Conservation (phyloP, 1,284 basidiomycete species). For the Rugosomyces carneus region DNA sequence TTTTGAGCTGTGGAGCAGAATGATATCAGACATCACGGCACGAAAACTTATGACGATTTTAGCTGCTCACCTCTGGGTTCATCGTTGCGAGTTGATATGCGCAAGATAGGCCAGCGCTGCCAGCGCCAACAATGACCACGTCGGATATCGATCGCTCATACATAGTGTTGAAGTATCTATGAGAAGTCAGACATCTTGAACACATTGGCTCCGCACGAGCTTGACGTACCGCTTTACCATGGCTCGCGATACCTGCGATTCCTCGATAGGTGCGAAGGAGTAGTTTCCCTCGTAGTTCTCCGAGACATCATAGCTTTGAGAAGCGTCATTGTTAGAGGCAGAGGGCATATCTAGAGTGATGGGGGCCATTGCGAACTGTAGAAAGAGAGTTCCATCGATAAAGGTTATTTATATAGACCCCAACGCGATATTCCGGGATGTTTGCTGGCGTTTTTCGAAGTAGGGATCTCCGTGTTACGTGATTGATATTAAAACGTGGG, state of each 20-base stretch:
- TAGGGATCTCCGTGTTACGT: neutral
- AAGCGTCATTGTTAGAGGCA: conserved; percentile 4
- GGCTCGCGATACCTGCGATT: conserved; percentile 71
- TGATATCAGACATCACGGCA: neutral
- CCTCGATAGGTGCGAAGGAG: conserved; percentile 68
- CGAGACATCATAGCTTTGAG: conserved; percentile 29
- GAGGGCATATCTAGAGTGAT: conserved; percentile 8
- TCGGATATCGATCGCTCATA: conserved; percentile 74
- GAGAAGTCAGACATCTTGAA: conserved; percentile 1
- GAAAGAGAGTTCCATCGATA: neutral
- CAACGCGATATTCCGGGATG: conserved; percentile 8
- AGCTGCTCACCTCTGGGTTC: conserved; percentile 50
- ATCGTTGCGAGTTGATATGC: conserved; percentile 68
- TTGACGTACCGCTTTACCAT: conserved; percentile 66
- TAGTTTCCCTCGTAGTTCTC: conserved; percentile 60
- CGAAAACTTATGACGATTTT: too few species aligned
- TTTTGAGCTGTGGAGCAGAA: conserved; percentile 40
- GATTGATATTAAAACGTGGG: neutral
- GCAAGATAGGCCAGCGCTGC: conserved; percentile 75
- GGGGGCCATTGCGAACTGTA: conserved; percentile 11
- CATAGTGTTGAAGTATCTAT: conserved; percentile 66
- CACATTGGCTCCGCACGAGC: neutral
- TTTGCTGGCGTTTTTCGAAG: neutral
- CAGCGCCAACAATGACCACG: conserved; percentile 76
- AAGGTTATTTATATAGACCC: conserved; percentile 6